Evolutionary conservation across 2,329 filamentous ascomycete species (phyloP), one percentile per base, ranked within the genome.

Genomic region (Penicillium sp.): DNA sequence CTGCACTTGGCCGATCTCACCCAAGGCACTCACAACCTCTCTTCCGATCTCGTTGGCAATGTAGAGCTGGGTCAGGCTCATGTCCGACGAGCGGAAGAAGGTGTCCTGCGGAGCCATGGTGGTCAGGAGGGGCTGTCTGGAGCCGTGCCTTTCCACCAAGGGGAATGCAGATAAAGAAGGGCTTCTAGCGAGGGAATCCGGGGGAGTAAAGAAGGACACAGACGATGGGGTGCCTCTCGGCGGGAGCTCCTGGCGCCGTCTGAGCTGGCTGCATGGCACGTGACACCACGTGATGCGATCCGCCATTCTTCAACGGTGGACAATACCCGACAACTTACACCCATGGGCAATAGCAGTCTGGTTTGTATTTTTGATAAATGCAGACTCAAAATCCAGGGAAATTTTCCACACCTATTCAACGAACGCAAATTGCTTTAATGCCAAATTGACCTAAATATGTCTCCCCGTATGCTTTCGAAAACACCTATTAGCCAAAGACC

Each of bases 61-160:
- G 73, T 97, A 98, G 63, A 98, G 85, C 83, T 98, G 93, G 63
- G 94, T 94, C 84, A 98, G 85, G 79, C 89, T 96, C 93, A 98
- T 98, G 72, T 96, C 87, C 87, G 89, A 87, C 67, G 93, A 98
- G 80, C 94, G 91, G 83, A 98, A 97, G 76, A 96, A 87, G 71
- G 90, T 95, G 74, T 97, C 89, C 74, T 87, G 75, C 37, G 76
- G 71, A 70, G 75, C 79, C 80, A 83, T 83, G 66, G 48, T 63
- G 60, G 53, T 41, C 36, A 51, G 28, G 27, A n/a, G n/a, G 30
- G 48, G 46, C 57, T 56, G 35, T 50, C 42, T 38, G 16, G 23
- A 52, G 49, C 49, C 48, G 38, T 37, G 33, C 46, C 48, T 52
- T 50, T 48, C 45, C 51, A 55, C 54, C 50, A 41, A 29, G 32